These are phyloP conservation scores for Scheffersomyces ergatensis DNA, from an alignment of 805 yeast genomes.

Conservation along the genomic window DNA sequence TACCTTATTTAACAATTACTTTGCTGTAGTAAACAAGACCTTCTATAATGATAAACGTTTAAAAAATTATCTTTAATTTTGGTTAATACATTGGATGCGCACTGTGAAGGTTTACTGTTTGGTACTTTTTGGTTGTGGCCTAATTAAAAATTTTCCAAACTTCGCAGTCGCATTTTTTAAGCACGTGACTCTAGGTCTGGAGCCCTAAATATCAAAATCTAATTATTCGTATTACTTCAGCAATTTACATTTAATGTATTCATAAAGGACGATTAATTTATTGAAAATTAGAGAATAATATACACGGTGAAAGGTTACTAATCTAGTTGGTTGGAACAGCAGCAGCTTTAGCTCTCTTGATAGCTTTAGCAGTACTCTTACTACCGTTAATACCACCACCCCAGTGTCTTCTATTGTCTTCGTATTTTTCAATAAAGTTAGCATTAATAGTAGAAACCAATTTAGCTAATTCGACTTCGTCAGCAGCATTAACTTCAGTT, in stretches of 20 bases:
- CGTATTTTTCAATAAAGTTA: conserved; percentile 91
- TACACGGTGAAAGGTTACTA: background rate
- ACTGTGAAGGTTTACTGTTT: background rate
- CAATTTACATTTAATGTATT: too few species aligned
- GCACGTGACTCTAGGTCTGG: background rate
- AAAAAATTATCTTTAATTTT: background rate
- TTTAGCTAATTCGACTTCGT: conserved; percentile 91
- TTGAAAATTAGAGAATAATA: background rate
- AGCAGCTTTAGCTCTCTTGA: conserved; percentile 67
- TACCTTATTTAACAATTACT: conserved; percentile 10
- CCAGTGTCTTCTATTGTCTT: conserved; percentile 97
- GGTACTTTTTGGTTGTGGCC: too few species aligned
- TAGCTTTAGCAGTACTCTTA: conserved; percentile 84
- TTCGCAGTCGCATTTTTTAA: background rate
- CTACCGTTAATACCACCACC: conserved; percentile 99
- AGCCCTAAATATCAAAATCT: background rate
- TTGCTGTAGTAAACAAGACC: conserved; percentile 6
- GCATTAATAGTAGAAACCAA: conserved; percentile 90
- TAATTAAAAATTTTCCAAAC: too few species aligned
- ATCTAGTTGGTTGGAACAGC: conserved; percentile 11
- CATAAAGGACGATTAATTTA: background rate
- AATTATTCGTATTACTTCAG: background rate
- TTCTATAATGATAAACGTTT: background rate
- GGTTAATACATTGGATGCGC: background rate
- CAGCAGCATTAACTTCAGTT: conserved; percentile 92